Evolutionary conservation across 2,329 filamentous ascomycete species (phyloP).

Genomic region (Phialophora verrucosa): DNA sequence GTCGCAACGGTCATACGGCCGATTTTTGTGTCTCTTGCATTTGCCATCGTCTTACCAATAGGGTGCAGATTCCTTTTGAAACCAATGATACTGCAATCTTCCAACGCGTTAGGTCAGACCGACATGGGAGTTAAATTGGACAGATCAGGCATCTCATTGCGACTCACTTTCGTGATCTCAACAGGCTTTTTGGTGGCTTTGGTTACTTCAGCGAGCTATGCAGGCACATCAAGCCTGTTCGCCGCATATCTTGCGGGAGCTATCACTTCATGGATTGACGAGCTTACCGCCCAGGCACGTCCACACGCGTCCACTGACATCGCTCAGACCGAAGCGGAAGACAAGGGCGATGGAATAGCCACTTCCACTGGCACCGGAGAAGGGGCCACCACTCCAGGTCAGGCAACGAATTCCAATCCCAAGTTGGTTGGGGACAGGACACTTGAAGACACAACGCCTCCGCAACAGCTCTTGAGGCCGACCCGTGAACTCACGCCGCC

Average conservation of each 20-base stretch:
- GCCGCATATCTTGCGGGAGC: conserved; percentile 64
- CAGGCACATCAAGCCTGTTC: conserved; percentile 62
- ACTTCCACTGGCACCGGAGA: neutral
- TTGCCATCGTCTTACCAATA: conserved; percentile 42
- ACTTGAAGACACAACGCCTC: neutral
- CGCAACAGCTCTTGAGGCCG: neutral
- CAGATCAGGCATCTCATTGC: conserved; percentile 37
- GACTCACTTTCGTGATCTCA: conserved; percentile 48
- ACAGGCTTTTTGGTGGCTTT: conserved; percentile 54
- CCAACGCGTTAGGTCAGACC: neutral
- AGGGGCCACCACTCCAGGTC: no score
- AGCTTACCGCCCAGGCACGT: conserved; percentile 4
- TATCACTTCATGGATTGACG: conserved; percentile 58
- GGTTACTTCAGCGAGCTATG: conserved; percentile 58
- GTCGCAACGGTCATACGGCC: conserved; percentile 56
- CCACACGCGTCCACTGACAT: no score
- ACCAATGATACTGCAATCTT: conserved; percentile 24
- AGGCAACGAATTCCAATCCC: no score
- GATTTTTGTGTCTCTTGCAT: conserved; percentile 55
- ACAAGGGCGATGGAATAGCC: neutral
- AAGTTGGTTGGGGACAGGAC: neutral
- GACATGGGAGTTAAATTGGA: neutral
- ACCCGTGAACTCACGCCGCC: conserved; percentile 6
- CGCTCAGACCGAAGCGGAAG: neutral
- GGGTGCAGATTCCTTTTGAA: conserved; percentile 40